These are phyloP conservation scores for Ananas comosus DNA, from an alignment of 176 grass and related monocot species.

Conservation along the genomic window DNA sequence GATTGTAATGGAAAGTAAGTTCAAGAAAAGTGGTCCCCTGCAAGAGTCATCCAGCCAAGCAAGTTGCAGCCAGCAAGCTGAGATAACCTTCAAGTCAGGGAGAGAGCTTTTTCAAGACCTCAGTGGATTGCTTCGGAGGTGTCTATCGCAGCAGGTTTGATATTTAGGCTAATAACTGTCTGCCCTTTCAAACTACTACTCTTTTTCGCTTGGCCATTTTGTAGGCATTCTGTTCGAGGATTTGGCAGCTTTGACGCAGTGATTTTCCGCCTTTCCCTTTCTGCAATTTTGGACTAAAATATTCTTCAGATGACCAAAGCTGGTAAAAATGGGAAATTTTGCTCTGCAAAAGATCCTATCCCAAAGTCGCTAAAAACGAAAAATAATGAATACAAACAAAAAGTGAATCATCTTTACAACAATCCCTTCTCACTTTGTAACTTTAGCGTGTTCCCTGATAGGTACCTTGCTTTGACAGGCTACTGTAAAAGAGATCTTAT, in stretches of 20 bases:
- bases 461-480: slow-evolving; percentile 38
- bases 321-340: neutral
- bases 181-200: too few relatives aligned
- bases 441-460: slow-evolving; percentile 10
- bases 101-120: slow-evolving; percentile 69
- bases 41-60: slow-evolving; percentile 72
- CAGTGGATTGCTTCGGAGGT: slow-evolving; percentile 70
- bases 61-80: slow-evolving; percentile 72
- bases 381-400: too few relatives aligned
- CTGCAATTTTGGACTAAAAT: too few relatives aligned
- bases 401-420: neutral
- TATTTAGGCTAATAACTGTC: too few relatives aligned
- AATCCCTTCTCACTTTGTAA: slow-evolving; percentile 12
- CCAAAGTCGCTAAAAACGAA: too few relatives aligned
- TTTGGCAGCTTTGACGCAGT: too few relatives aligned
- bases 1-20: slow-evolving; percentile 47
- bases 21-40: slow-evolving; percentile 41
- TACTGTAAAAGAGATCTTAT: slow-evolving; percentile 69
- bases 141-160: slow-evolving; percentile 65
- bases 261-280: too few relatives aligned
- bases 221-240: too few relatives aligned
- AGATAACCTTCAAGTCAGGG: slow-evolving; percentile 34
- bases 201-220: too few relatives aligned
- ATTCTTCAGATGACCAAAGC: too few relatives aligned
- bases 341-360: too few relatives aligned